Evolutionary conservation across 345 rosid genomes (phyloP).

Genomic region (Orychophragmus violaceus): DNA sequence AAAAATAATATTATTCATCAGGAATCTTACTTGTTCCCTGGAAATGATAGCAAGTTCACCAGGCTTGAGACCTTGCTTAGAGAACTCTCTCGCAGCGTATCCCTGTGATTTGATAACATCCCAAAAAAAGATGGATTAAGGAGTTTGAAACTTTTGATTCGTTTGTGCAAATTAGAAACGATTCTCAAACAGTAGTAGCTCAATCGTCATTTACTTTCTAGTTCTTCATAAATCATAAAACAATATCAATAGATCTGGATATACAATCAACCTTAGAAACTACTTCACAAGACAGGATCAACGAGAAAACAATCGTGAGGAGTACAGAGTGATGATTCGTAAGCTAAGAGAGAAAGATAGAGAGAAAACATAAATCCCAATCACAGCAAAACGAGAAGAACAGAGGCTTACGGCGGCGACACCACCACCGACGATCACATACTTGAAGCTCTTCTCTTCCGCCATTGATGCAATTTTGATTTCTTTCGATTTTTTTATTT

Average conservation of each 20-base stretch:
- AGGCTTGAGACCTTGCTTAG: conserved; percentile 63
- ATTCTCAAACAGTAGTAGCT: neutral
- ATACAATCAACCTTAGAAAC: neutral
- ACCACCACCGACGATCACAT: conserved; percentile 37
- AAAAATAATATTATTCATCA: neutral
- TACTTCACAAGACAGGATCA: too few species aligned
- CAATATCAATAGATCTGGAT: conserved; percentile 12
- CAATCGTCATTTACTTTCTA: conserved; percentile 2
- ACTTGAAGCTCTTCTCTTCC: conserved; percentile 34
- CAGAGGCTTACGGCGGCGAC: conserved; percentile 33
- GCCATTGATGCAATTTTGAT: conserved; percentile 25
- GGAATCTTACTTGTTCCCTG: conserved; percentile 47
- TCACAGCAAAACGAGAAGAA: neutral
- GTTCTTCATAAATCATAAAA: neutral
- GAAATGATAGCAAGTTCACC: conserved; percentile 85
- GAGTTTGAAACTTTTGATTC: neutral
- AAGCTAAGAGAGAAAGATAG: neutral
- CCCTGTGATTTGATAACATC: conserved; percentile 25
- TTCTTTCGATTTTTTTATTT: neutral
- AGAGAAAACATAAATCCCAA: neutral
- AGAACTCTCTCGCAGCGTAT: conserved; percentile 88
- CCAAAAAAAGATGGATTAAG: neutral
- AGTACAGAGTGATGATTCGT: conserved; percentile 7
- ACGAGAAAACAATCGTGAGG: neutral
- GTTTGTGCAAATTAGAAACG: neutral